Evolutionary conservation across 2,329 filamentous ascomycete genomes (phyloP).

Genomic region (Calonectria pteridis): DNA sequence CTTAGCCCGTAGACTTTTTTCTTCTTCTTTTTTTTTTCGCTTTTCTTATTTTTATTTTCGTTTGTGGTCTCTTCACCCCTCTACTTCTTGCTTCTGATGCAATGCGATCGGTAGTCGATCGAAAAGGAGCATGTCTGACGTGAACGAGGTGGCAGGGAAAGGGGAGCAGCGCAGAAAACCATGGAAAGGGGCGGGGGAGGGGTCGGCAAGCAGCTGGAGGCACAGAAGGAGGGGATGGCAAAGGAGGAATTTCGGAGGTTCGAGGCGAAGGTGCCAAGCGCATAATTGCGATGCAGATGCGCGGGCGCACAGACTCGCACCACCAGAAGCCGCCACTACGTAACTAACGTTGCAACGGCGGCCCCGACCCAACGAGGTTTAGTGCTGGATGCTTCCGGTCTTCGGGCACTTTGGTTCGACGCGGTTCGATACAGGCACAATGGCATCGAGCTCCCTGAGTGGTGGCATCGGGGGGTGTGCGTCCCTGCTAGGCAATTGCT

Average conservation of each 20-base stretch:
- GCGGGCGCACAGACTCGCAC: conserved; percentile 23
- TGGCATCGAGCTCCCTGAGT: not conserved
- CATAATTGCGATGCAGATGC: conserved; percentile 26
- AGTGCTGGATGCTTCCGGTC: conserved; percentile 36
- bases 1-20: not conserved
- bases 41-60: not conserved
- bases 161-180: not conserved
- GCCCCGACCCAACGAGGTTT: conserved; percentile 23
- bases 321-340: conserved; percentile 5
- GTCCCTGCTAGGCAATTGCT: conserved; percentile 11
- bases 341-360: conserved; percentile 33
- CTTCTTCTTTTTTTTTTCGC: no score
- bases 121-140: not conserved
- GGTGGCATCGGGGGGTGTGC: conserved; percentile 5
- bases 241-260: conserved; percentile 19
- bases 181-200: not conserved
- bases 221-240: not conserved
- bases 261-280: conserved; percentile 6
- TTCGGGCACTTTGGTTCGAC: conserved; percentile 29
- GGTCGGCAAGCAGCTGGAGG: not conserved
- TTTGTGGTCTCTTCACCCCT: conserved; percentile 11
- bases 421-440: conserved; percentile 1
- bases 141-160: not conserved
- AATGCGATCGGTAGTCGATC: not conserved
- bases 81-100: not conserved